Percentiles rank a stretch among this genome's conserved stretches.
Conservation (phyloP, 768 basidiomycete genomes). For the Russula vinacea region DNA sequence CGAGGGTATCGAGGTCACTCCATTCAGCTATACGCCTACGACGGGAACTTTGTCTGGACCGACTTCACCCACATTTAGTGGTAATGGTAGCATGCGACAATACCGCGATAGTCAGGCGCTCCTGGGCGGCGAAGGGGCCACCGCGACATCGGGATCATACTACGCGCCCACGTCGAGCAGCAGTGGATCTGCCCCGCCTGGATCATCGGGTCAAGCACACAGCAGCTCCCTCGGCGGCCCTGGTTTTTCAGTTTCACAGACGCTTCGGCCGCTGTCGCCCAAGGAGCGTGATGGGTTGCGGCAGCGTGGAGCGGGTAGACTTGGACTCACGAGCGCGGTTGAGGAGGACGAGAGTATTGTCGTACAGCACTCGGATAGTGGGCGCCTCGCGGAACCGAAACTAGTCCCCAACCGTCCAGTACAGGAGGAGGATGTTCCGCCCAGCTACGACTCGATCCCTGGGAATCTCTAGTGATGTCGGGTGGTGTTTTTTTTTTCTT, state of each 20-base stretch:
- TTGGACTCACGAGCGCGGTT: constrained; percentile 32
- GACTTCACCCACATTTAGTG: constrained; percentile 8
- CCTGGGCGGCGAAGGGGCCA: constrained; percentile 30
- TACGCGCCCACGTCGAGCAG: constrained; percentile 26
- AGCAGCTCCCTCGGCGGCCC: constrained; percentile 2
- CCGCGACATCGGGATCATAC: constrained; percentile 30
- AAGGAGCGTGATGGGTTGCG: constrained; percentile 37
- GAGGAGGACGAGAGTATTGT: constrained; percentile 26
- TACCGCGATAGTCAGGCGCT: constrained; percentile 29
- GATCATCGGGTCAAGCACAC: neutral
- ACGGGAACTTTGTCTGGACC: constrained; percentile 29
- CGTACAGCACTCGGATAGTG: constrained; percentile 36
- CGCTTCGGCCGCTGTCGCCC: constrained; percentile 20
- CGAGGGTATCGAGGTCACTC: constrained; percentile 26
- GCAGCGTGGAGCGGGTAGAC: constrained; percentile 24
- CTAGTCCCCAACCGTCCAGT: constrained; percentile 20
- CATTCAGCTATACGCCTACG: constrained; percentile 30
- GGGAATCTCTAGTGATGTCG: neutral
- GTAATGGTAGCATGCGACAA: constrained; percentile 33
- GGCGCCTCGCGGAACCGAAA: constrained; percentile 20
- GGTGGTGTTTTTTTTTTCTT: neutral
- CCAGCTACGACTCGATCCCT: constrained; percentile 14
- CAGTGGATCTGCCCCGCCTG: neutral
- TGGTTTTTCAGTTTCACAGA: constrained; percentile 12
- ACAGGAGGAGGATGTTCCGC: constrained; percentile 34